Evolutionary conservation across 208 protist genomes (phyloP).

Genomic region (Crithidia expoeki): DNA sequence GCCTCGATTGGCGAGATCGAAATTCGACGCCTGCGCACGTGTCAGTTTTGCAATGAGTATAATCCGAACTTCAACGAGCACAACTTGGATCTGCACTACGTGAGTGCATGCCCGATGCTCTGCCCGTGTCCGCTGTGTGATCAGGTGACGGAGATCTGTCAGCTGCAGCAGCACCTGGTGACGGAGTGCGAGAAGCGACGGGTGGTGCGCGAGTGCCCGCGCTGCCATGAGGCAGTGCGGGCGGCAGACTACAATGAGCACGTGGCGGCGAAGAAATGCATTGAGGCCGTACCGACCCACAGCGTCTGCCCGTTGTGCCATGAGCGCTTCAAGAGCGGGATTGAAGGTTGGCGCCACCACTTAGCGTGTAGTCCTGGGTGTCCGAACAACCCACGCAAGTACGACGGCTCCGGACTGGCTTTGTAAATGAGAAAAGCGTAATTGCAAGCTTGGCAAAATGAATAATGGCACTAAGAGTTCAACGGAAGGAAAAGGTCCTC

Average conservation of each 20-base stretch:
- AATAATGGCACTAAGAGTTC: background rate
- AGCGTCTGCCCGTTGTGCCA: constrained; percentile 91
- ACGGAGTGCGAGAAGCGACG: constrained; percentile 78
- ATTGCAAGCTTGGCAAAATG: too few relatives aligned
- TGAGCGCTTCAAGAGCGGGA: constrained; percentile 61
- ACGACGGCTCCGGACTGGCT: constrained; percentile 63
- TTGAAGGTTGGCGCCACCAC: constrained; percentile 81
- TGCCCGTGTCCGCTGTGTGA: constrained; percentile 91
- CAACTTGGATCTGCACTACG: constrained; percentile 86
- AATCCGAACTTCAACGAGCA: constrained; percentile 72
- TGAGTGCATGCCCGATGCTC: constrained; percentile 90
- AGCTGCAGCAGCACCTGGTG: constrained; percentile 89
- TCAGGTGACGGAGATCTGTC: constrained; percentile 91
- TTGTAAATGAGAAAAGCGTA: constrained; percentile 2
- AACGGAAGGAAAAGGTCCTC: background rate
- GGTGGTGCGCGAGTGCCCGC: constrained; percentile 85
- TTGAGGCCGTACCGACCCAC: constrained; percentile 62
- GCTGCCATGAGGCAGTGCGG: constrained; percentile 86
- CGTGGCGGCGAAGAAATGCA: constrained; percentile 66
- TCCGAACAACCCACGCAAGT: constrained; percentile 85
- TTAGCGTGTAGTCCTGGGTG: constrained; percentile 80
- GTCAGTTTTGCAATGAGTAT: constrained; percentile 89
- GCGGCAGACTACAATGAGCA: constrained; percentile 80
- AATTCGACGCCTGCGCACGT: constrained; percentile 48
- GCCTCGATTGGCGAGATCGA: constrained; percentile 34